Evolutionary conservation across 768 basidiomycete genomes (phyloP), one percentile per base, ranked within the genome.

Genomic region (Termitomyces titanicus): DNA sequence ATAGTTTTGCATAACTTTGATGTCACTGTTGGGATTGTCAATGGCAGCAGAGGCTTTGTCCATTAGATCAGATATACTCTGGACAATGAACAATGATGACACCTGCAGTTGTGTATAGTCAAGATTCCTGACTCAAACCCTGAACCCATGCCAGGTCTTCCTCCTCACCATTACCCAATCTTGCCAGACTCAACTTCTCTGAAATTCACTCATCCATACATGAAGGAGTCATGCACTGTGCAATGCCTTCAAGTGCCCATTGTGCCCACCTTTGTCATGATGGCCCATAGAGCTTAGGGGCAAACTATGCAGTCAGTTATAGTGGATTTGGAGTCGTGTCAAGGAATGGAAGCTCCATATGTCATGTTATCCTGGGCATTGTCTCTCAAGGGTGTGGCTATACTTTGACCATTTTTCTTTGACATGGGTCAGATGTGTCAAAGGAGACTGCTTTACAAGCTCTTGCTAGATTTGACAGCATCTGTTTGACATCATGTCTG

Each of bases 271-370:
- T 77, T 74, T 59, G 69, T 74, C 0, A 68, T 76, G 55, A 77
- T 75, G 2, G 70, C 70, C 0, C 71, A 78, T 47, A 72, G 73
- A 55, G 61, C 73, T 0, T 74, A 79, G 63, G 75, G 77, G 0
- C 67, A 71, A 48, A 72, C 73, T 0, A 33, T 75, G 33, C 11
- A 49, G 0, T 55, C 57, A 5, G 69, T 62, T 0, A 64, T 74
- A n/a, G 54, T 76, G 3, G 74, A 78, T 54, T 20, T 76, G 0
- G 34, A 64, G 22, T 53, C 53, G 12, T 73, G 69, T 33, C 38
- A 45, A 9, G 71, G 71, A 0, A 66, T 65, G 0, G 71, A 76
- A 59, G 45, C 69, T 0, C 70, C 74, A 0, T 79, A 79, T 57
- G 73, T 78, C 3, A 78, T 78, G 74, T 34, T 73, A 0, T 81